phyloP scores from a whole-genome alignment of 306 rosid genomes.

The Quercus robur region DNA sequence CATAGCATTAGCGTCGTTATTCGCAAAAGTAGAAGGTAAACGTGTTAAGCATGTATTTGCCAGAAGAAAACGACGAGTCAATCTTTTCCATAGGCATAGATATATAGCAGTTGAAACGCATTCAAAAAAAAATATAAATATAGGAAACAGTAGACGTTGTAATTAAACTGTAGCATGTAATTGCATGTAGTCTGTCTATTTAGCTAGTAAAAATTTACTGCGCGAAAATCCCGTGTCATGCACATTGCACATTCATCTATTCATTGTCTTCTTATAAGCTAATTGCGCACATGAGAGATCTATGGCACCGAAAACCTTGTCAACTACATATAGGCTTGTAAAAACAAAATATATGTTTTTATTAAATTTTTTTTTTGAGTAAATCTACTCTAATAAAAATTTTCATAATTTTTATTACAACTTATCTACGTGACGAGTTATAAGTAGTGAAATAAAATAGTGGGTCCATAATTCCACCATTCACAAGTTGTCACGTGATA shows the following conservation, averaged over 20 bases:
- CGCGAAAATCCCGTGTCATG: too few relatives aligned
- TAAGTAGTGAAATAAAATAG: too few relatives aligned
- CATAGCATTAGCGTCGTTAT: neutral
- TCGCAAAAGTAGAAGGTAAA: neutral
- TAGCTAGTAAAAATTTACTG: too few relatives aligned
- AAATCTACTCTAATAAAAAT: accelerated
- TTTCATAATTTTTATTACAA: too few relatives aligned
- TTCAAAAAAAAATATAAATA: neutral
- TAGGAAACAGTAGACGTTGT: too few relatives aligned
- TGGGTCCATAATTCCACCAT: accelerated
- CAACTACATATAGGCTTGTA: too few relatives aligned
- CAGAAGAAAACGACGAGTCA: neutral
- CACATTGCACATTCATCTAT: too few relatives aligned
- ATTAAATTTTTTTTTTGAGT: neutral
- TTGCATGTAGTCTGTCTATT: too few relatives aligned
- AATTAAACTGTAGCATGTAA: too few relatives aligned
- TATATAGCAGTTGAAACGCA: neutral
- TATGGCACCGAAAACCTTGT: neutral
- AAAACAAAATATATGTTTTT: neutral
- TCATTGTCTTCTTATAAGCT: neutral
- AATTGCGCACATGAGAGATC: neutral
- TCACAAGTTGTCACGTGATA: accelerated
- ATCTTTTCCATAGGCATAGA: neutral
- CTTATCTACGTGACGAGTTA: accelerated
- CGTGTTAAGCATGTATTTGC: neutral